Evolutionary conservation across 352 stramenopile species (phyloP).

Genomic region (Lagenidium giganteum): DNA sequence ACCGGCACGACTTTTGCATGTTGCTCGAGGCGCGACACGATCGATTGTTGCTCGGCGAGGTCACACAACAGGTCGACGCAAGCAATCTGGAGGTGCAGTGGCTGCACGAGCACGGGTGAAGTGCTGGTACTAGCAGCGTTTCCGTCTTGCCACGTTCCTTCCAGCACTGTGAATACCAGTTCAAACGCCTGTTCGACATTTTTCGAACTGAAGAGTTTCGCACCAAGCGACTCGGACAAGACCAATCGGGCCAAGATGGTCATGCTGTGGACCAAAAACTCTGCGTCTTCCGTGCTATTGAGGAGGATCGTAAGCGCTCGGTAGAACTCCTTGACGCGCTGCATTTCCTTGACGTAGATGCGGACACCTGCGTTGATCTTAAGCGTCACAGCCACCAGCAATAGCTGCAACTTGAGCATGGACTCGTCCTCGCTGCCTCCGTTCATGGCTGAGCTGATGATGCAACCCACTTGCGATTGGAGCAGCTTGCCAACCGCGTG

Average conservation of each 20-base stretch:
- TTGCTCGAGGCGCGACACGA: constrained; percentile 45
- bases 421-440: constrained; percentile 38
- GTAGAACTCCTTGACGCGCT: constrained; percentile 77
- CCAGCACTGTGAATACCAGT: constrained; percentile 69
- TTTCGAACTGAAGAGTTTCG: constrained; percentile 78
- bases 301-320: constrained; percentile 76
- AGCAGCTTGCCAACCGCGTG: constrained; percentile 62
- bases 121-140: constrained; percentile 18
- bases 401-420: constrained; percentile 59
- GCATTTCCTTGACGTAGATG: constrained; percentile 77
- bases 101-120: constrained; percentile 28
- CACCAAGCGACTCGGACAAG: constrained; percentile 63
- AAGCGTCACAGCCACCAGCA: constrained; percentile 62
- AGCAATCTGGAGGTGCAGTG: constrained; percentile 30
- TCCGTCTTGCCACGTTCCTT: constrained; percentile 41
- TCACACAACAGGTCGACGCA: constrained; percentile 70
- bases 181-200: constrained; percentile 71
- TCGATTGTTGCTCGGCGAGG: constrained; percentile 47
- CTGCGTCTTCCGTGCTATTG: constrained; percentile 69
- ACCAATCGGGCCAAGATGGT: constrained; percentile 69
- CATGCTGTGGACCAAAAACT: constrained; percentile 77
- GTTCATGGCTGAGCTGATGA: constrained; percentile 37
- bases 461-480: constrained; percentile 48
- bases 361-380: constrained; percentile 65
- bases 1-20: constrained; percentile 36